A percentile compares a stretch with the other conserved stretches of the same genome.
Conservation (phyloP, 441 rosid genomes). For the Arabidopsis hybrid region DNA sequence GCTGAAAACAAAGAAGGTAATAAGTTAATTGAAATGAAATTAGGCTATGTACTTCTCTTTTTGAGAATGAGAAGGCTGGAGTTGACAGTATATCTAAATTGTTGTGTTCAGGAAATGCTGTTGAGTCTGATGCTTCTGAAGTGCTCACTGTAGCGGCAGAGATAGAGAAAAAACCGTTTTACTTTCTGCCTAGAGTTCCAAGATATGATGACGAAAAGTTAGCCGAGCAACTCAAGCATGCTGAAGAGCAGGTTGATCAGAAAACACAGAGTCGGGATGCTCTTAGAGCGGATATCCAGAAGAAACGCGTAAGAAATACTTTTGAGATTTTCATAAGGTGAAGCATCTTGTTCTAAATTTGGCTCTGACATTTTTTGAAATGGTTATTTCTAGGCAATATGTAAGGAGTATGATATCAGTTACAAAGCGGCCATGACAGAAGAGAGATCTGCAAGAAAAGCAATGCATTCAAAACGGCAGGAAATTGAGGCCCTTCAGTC, state of each 20-base stretch:
- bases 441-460: conserved; percentile 69
- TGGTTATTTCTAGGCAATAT: conserved; percentile 54
- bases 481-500: conserved; percentile 72
- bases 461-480: conserved; percentile 65
- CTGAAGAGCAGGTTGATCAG: conserved; percentile 62
- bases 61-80: conserved; percentile 23
- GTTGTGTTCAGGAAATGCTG: conserved; percentile 39
- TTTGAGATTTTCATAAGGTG: conserved; percentile 14
- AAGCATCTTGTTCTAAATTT: conserved; percentile 23
- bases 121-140: conserved; percentile 49
- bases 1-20: conserved; percentile 45
- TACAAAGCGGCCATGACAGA: conserved; percentile 58
- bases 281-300: conserved; percentile 61
- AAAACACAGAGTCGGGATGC: conserved; percentile 74
- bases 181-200: conserved; percentile 68
- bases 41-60: conserved; percentile 21
- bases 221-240: conserved; percentile 60
- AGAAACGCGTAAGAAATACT: conserved; percentile 55
- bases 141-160: conserved; percentile 46
- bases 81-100: conserved; percentile 33
- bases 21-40: conserved; percentile 32
- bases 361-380: conserved; percentile 42
- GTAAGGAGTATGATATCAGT: conserved; percentile 51
- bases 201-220: conserved; percentile 66
- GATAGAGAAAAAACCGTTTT: conserved; percentile 59